phyloP scores from a whole-genome alignment of 164 flowering plant genomes.

The Litsea cubeba region DNA sequence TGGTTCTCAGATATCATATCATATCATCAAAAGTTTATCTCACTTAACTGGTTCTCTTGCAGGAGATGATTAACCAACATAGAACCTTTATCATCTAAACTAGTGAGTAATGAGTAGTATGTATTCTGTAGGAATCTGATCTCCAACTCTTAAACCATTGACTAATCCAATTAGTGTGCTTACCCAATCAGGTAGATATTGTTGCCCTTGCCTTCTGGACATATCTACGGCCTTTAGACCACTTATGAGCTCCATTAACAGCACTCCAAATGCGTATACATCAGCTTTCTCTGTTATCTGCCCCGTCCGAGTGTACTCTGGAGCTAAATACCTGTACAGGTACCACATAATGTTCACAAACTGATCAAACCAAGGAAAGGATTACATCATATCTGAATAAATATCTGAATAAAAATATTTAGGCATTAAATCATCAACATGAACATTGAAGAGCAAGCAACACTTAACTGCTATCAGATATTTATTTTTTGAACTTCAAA shows the following conservation, averaged over 20 bases:
- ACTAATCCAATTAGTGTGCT: background rate
- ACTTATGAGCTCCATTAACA: slow-evolving; percentile 34
- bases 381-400: background rate
- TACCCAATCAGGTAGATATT: slow-evolving; percentile 31
- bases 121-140: background rate
- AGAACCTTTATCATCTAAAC: background rate
- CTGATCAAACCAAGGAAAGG: background rate
- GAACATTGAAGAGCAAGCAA: background rate
- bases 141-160: background rate
- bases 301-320: slow-evolving; percentile 36
- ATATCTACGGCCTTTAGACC: slow-evolving; percentile 29
- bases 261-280: slow-evolving; percentile 40
- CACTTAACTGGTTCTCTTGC: no score
- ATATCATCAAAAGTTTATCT: no score
- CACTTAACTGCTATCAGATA: background rate
- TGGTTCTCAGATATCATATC: background rate
- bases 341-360: background rate
- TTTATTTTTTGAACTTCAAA: no score
- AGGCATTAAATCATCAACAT: background rate
- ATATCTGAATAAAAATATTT: background rate
- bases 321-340: slow-evolving; percentile 35
- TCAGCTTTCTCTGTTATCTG: slow-evolving; percentile 40
- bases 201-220: slow-evolving; percentile 20
- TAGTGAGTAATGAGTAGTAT: background rate
- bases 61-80: background rate